Evolutionary conservation across 345 rosid genomes (phyloP), one percentile per base, ranked within the genome.

Genomic region (Mallotus nudiflorus): DNA sequence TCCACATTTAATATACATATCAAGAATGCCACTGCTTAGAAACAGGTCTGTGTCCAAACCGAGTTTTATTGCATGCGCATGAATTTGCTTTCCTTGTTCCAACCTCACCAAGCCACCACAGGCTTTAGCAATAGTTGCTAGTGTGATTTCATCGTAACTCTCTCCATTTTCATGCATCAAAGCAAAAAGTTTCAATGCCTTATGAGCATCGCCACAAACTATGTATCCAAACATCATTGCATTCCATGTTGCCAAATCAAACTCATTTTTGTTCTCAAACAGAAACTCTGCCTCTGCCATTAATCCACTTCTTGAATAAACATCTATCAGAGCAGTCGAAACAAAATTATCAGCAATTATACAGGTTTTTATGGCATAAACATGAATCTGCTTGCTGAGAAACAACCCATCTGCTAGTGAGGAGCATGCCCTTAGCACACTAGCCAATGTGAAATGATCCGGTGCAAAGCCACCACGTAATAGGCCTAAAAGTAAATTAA

Each of bases 1-100:
- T 22, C 89, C 88, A 65, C 86, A 84, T 82, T 86, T 85, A 37
- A 85, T 83, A 68, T 87, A 87, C 90, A 83, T 53, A 79, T 89
- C 92, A 65, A 87, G 77, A 69, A 85, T 67, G 29, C 89, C 84
- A 25, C 87, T 87, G 44, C 77, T 81, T 29, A 84, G 81, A 73
- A 72, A 82, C 50, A 87, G 75, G 73, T 87, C 89, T 24, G 73
- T 75, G 65, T 72, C 65, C 51, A 81, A 76, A 42, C 86, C 89
- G 40, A 77, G 77, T 72, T 84, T 84, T 22, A 79, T 62, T 25
- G 78, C 84, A 74, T 72, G 71, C 62, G 84, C 82, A 75, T 87
- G 92, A 40, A 79, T 57, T 80, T 85, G 89, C 76, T 45, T 79
- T 65, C 88, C 92, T 66, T 79, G 77, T 64, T 71, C 72, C 71